phyloP scores from a whole-genome alignment of 2,329 filamentous ascomycete species.

The Chaetothyriales sp. region DNA sequence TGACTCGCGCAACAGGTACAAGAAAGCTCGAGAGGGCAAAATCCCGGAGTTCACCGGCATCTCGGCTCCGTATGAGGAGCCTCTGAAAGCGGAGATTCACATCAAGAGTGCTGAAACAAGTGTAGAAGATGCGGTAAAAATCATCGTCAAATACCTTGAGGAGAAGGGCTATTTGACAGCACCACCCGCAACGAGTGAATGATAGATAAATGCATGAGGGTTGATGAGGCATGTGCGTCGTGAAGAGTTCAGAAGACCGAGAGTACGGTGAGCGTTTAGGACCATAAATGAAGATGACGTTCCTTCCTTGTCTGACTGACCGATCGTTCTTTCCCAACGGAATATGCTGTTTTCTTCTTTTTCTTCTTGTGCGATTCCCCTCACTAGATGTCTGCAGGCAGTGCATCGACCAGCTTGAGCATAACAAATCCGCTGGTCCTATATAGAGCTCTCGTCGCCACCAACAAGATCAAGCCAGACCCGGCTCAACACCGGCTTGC shows the following conservation, averaged over 20 bases:
- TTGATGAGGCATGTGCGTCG: not conserved
- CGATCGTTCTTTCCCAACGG: not conserved
- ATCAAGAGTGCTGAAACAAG: constrained; percentile 68
- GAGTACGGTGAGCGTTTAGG: not conserved
- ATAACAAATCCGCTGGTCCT: constrained; percentile 54
- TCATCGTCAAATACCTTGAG: constrained; percentile 67
- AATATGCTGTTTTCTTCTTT: not conserved
- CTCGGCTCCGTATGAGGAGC: constrained; percentile 86
- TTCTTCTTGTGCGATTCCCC: not conserved
- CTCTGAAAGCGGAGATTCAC: constrained; percentile 69
- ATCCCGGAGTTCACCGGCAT: constrained; percentile 98
- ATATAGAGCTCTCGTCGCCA: constrained; percentile 56
- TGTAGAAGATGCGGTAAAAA: constrained; percentile 74
- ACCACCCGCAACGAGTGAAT: constrained; percentile 11
- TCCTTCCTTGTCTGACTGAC: too few species aligned
- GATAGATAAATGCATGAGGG: not conserved
- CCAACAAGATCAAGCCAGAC: constrained; percentile 52
- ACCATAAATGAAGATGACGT: not conserved
- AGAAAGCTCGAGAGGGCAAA: constrained; percentile 82
- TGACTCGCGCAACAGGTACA: constrained; percentile 40
- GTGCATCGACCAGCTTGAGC: constrained; percentile 9
- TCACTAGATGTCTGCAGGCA: not conserved
- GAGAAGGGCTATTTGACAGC: constrained; percentile 46
- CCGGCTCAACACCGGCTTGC: constrained; percentile 58
- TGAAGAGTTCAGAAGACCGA: not conserved